phyloP scores from a whole-genome alignment of 768 basidiomycete species.

The Suillus ampliporus region DNA sequence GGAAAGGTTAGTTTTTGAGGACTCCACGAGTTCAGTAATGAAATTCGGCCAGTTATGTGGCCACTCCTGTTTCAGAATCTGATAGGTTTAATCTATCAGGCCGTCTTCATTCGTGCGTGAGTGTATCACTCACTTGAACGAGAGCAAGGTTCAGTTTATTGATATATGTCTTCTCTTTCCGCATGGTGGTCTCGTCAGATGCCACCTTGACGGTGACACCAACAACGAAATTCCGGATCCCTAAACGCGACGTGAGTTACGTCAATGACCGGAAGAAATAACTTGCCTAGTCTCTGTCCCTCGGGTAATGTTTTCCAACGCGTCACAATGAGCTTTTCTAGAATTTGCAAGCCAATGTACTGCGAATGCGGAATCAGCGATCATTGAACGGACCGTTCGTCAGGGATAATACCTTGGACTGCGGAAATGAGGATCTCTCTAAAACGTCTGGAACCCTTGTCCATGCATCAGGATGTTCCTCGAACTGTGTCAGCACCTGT shows the following conservation, averaged over 20 bases:
- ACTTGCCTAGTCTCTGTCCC: slow-evolving; percentile 85
- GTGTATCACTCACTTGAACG: slow-evolving; percentile 70
- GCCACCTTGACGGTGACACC: slow-evolving; percentile 91
- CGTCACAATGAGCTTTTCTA: slow-evolving; percentile 93
- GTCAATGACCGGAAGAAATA: slow-evolving; percentile 11
- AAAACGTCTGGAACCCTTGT: slow-evolving; percentile 94
- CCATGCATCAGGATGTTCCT: slow-evolving; percentile 97
- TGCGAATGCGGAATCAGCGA: slow-evolving; percentile 39
- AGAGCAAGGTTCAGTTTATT: slow-evolving; percentile 97
- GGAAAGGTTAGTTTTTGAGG: slow-evolving; percentile 93
- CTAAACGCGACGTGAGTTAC: slow-evolving; percentile 42
- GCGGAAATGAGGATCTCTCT: slow-evolving; percentile 81
- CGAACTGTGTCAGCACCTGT: slow-evolving; percentile 92
- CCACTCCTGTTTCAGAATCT: slow-evolving; percentile 99
- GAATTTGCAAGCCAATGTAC: slow-evolving; percentile 97
- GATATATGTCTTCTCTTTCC: slow-evolving; percentile 92
- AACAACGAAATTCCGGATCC: slow-evolving; percentile 97
- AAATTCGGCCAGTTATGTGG: slow-evolving; percentile 99
- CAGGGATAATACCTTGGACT: slow-evolving; percentile 70
- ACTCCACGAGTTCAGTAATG: slow-evolving; percentile 95
- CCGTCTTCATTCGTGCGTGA: background rate
- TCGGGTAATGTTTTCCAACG: slow-evolving; percentile 97
- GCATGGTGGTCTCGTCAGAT: slow-evolving; percentile 86
- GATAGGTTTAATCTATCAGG: slow-evolving; percentile 18
- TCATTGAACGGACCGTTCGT: background rate